Percentiles rank a stretch among this genome's conserved stretches.
phyloP scores from a whole-genome alignment of 768 basidiomycete species.

The Tricholoma saponaceum region DNA sequence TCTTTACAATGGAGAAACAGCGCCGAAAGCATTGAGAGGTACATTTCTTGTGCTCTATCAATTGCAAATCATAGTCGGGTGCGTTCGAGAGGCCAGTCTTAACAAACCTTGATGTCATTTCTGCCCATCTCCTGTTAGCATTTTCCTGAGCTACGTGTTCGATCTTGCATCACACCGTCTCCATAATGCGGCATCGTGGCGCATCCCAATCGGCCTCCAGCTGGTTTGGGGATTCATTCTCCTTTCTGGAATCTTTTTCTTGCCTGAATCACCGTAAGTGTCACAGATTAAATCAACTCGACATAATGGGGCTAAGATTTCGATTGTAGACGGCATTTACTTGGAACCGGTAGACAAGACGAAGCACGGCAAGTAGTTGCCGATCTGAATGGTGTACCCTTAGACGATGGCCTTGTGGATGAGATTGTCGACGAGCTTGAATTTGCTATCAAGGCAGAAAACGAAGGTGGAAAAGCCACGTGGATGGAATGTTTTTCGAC shows the following conservation, averaged over 20 bases:
- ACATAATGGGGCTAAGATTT: not conserved
- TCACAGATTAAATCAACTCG: not conserved
- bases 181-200: constrained; percentile 62
- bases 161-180: constrained; percentile 63
- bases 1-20: constrained; percentile 77
- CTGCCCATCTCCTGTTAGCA: constrained; percentile 29
- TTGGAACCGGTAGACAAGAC: constrained; percentile 47
- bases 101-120: not conserved
- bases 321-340: constrained; percentile 57
- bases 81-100: constrained; percentile 10
- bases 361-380: constrained; percentile 65
- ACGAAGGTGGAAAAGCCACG: constrained; percentile 75
- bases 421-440: constrained; percentile 63
- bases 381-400: constrained; percentile 56
- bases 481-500: constrained; percentile 78
- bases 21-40: constrained; percentile 72
- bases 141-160: constrained; percentile 69
- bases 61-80: constrained; percentile 73
- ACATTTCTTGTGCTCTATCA: constrained; percentile 71
- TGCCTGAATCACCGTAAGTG: constrained; percentile 74
- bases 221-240: constrained; percentile 65
- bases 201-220: constrained; percentile 72
- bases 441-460: constrained; percentile 64
- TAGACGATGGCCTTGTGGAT: constrained; percentile 53
- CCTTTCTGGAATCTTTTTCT: constrained; percentile 66